Evolutionary conservation across 305 asterid genomes (phyloP).

Genomic region (Ilex paraguariensis): DNA sequence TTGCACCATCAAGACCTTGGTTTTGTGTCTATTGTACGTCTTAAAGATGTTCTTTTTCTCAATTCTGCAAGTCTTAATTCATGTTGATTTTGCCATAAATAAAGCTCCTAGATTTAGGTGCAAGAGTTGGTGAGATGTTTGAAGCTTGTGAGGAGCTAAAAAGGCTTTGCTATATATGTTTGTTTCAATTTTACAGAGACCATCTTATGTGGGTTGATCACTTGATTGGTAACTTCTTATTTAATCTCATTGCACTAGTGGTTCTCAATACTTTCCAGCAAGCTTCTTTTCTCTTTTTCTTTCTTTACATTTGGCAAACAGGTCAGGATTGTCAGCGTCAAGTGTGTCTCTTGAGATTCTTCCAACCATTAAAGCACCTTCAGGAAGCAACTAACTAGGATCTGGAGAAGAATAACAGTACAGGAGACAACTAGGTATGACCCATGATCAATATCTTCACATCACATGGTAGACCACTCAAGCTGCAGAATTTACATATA

Average conservation of each 20-base stretch:
- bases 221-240: no score
- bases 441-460: constrained; percentile 14
- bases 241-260: background rate
- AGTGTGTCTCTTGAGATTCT: background rate
- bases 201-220: no score
- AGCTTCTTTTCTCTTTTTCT: background rate
- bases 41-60: no score
- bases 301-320: background rate
- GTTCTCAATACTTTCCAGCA: background rate
- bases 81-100: no score
- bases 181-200: no score
- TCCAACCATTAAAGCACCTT: background rate
- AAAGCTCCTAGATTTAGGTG: no score
- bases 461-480: constrained; percentile 29
- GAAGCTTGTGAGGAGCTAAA: no score
- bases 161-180: background rate
- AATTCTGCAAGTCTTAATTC: no score
- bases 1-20: no score
- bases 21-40: no score
- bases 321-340: background rate
- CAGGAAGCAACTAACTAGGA: constrained; percentile 9
- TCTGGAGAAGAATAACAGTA: constrained; percentile 5
- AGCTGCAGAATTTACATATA: background rate
- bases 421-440: constrained; percentile 9
- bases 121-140: no score